Base-by-base conservation (phyloP, 805 yeast species). In the Suhomyces prunicola region DNA sequence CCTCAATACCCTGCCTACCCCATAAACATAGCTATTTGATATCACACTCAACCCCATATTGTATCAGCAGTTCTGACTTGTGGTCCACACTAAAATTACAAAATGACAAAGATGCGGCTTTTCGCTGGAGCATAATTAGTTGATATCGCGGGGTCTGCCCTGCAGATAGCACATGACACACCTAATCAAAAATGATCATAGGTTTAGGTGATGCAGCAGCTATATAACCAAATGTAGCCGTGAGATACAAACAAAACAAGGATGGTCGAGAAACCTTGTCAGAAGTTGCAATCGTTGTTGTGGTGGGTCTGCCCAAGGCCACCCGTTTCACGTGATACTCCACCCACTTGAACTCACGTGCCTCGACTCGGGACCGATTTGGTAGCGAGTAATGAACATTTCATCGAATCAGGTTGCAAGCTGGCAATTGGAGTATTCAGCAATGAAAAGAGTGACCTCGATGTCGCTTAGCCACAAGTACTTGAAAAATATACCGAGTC, bases 1-100 rank as follows among this genome's bases (percentile, higher is more conserved):
- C 54, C 69, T 64, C 24, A 82, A 48, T 3, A 69, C 66, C 50
- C 60, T 45, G 12, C 23, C 13, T 2, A 47, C 44, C 2, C 19
- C 19, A 19, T 22, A 31, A 15, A 42, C 33, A 41, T 41, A 48
- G 22, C 44, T n/a, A 24, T 47, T 33, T 10, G 42, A 35, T 22
- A 24, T 8, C 19, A 39, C 19, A 19, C 24, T 39, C 23, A 19
- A 17, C 6, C 24, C 42, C 42, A 39, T 39, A 19, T 17, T 39
- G 9, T 6, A 17, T 7, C 12, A 8, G n/a, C 24, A 17, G n/a
- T 39, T 19, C 42, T 19, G 23, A n/a, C 24, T n/a, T 15, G 31
- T 29, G 33, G 33, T 12, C 33, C 33, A 29, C 33, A 29, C n/a
- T 29, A 29, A 29, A 29, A 29, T 12, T n/a, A 12, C 31, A 27